A percentile compares a stretch with the other conserved stretches of the same genome.
These are phyloP conservation scores for Zygosaccharomyces sapae DNA, from an alignment of 1,139 yeast species.

Conservation along the genomic window DNA sequence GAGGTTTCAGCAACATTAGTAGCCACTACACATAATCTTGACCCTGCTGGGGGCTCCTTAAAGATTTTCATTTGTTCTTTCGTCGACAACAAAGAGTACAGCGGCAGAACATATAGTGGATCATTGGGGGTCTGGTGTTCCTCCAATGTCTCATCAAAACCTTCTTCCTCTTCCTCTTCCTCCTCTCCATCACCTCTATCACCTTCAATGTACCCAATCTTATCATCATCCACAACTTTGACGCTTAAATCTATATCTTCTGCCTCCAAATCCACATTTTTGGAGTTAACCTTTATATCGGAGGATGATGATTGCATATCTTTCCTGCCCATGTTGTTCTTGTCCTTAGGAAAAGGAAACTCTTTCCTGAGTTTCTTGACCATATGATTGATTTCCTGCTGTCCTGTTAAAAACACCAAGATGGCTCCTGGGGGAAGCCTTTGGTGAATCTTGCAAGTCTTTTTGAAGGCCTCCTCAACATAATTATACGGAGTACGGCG, in stretches of 20 bases:
- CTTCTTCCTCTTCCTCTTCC: slow-evolving; percentile 67
- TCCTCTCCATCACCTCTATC: slow-evolving; percentile 27
- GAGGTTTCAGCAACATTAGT: slow-evolving; percentile 98
- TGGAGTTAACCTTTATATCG: slow-evolving; percentile 52
- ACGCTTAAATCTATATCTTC: slow-evolving; percentile 86
- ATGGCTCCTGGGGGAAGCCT: slow-evolving; percentile 92
- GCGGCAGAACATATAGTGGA: slow-evolving; percentile 85
- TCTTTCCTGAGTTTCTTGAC: slow-evolving; percentile 65
- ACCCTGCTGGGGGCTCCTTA: slow-evolving; percentile 75
- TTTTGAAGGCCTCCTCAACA: slow-evolving; percentile 79
- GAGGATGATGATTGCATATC: slow-evolving; percentile 37
- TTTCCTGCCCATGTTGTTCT: slow-evolving; percentile 27
- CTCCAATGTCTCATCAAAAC: slow-evolving; percentile 78
- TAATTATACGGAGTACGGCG: slow-evolving; percentile 73
- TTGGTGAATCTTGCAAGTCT: slow-evolving; percentile 81
- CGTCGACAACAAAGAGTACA: slow-evolving; percentile 88
- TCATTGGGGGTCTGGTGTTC: slow-evolving; percentile 72
- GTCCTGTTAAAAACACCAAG: slow-evolving; percentile 87
- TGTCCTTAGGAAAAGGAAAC: slow-evolving; percentile 53
- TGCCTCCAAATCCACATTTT: slow-evolving; percentile 67
- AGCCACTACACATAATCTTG: slow-evolving; percentile 87
- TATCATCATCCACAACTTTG: slow-evolving; percentile 39
- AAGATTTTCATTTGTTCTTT: slow-evolving; percentile 93
- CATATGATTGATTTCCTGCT: slow-evolving; percentile 77
- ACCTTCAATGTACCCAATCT: slow-evolving; percentile 29